Base-by-base conservation (phyloP, 805 yeast species). In the Blastobotrys mokoenaii region DNA sequence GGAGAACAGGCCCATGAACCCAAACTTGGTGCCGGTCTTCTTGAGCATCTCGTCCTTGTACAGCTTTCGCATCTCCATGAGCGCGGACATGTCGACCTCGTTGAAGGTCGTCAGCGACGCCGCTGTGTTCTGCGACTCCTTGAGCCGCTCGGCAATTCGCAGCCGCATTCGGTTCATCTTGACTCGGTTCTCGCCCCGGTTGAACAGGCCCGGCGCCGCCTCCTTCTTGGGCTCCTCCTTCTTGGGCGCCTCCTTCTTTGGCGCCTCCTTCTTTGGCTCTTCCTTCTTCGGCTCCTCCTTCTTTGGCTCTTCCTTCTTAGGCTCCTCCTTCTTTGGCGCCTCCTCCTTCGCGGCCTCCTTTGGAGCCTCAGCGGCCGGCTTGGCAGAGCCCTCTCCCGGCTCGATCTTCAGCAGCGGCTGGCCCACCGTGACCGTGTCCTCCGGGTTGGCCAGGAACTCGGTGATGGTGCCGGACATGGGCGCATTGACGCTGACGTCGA, bases 121-220 rank as follows among this genome's bases (percentile, higher is more conserved):
- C 55, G 97, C 95, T 46, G 97, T 89, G 76, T 93, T 93, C 72
- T 90, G 98, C 31, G 97, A 85, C 75, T 93, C 97, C 86, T 90
- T 90, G 65, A 90, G 83, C 72, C 98, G 86, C 75, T 90, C 97
- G 50, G 98, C 96, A 56, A 93, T 93, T 77, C 98, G 86, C 71
- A 86, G 70, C 73, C 98, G 84, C 97, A 90, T 93, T 75, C 98
- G 85, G 81, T 89, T 93, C 97, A 90, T 90, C 76, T 90, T 90
- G 53, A 93, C 94, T 66, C 88, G 79, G 64, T 81, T 84, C 72
- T 93, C 97, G 51, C 71, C 68, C 73, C 98, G 84, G 48, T 93
- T 75, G 27, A 22, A 22, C 27, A n/a, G 27, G 62, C 85, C 86
- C 31, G 75, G 66, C 45, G 62, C 60, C 44, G 50, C 42, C 40